These are phyloP conservation scores for Sindora glabra DNA, from an alignment of 306 rosid genomes.

Conservation along the genomic window DNA sequence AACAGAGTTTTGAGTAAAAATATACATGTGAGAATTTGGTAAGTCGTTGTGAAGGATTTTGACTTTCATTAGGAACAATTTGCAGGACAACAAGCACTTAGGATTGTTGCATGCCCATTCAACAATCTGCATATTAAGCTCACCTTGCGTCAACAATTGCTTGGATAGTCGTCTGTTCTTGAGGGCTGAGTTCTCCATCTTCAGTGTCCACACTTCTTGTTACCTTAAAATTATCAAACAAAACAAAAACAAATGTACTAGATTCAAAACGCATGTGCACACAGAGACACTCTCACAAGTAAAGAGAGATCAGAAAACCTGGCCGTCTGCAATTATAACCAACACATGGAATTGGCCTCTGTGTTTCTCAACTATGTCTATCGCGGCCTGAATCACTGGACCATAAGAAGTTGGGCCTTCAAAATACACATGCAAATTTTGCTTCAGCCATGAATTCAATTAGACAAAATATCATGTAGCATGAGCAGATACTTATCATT, in stretches of 20 bases:
- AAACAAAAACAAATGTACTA: slow-evolving; percentile 3
- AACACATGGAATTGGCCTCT: slow-evolving; percentile 84
- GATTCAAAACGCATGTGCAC: background rate
- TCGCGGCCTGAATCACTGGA: slow-evolving; percentile 76
- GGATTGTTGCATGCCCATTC: background rate
- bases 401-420: slow-evolving; percentile 91
- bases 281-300: background rate
- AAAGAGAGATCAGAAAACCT: slow-evolving; percentile 45
- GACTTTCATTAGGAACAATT: too few species aligned
- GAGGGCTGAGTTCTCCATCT: slow-evolving; percentile 57
- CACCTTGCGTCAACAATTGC: slow-evolving; percentile 81
- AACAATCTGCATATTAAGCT: background rate
- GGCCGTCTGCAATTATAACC: slow-evolving; percentile 84
- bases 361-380: slow-evolving; percentile 80
- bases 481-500: too few species aligned
- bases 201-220: slow-evolving; percentile 45
- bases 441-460: too few species aligned
- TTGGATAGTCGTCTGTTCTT: slow-evolving; percentile 69
- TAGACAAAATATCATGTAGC: too few species aligned
- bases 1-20: too few species aligned
- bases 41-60: too few species aligned
- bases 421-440: slow-evolving; percentile 18
- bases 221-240: too few species aligned
- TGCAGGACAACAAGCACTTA: too few species aligned
- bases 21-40: too few species aligned